phyloP scores from a whole-genome alignment of 2,329 filamentous ascomycete species.

The Colletotrichum somersetense region DNA sequence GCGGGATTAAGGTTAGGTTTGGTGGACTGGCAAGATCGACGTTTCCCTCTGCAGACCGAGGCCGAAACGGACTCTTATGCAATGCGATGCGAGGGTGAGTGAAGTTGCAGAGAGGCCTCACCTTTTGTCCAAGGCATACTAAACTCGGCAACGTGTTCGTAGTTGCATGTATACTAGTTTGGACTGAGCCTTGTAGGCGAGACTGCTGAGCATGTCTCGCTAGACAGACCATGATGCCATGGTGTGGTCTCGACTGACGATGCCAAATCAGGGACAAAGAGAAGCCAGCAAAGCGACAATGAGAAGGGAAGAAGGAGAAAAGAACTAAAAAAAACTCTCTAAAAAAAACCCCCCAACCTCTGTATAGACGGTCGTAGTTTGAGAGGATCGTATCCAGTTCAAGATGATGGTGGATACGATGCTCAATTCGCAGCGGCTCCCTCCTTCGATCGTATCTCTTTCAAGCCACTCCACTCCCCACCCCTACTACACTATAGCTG shows the following conservation, averaged over 20 bases:
- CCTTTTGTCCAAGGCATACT: not conserved
- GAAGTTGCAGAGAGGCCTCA: conserved; percentile 3
- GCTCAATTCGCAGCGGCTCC: conserved; percentile 18
- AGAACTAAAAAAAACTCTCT: too few species aligned
- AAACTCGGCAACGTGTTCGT: not conserved
- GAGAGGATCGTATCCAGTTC: not conserved
- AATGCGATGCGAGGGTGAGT: not conserved
- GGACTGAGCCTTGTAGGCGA: conserved; percentile 18
- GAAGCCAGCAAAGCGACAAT: not conserved
- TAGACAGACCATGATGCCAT: not conserved
- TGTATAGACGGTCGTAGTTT: conserved; percentile 4
- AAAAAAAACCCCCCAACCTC: too few species aligned
- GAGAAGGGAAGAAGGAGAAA: too few species aligned
- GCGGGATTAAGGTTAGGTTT: conserved; percentile 11
- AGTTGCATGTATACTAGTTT: not conserved
- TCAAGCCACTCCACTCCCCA: conserved; percentile 4
- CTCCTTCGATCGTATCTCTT: conserved; percentile 9
- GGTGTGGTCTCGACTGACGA: conserved; percentile 11
- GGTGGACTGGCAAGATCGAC: conserved; percentile 25
- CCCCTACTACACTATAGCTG: not conserved
- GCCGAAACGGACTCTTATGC: conserved; percentile 5
- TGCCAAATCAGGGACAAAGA: conserved; percentile 30
- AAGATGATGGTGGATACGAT: not conserved
- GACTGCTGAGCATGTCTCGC: not conserved
- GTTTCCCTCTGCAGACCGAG: conserved; percentile 18